Base-by-base conservation (phyloP, 805 yeast species). In the Henningerozyma blattae region DNA sequence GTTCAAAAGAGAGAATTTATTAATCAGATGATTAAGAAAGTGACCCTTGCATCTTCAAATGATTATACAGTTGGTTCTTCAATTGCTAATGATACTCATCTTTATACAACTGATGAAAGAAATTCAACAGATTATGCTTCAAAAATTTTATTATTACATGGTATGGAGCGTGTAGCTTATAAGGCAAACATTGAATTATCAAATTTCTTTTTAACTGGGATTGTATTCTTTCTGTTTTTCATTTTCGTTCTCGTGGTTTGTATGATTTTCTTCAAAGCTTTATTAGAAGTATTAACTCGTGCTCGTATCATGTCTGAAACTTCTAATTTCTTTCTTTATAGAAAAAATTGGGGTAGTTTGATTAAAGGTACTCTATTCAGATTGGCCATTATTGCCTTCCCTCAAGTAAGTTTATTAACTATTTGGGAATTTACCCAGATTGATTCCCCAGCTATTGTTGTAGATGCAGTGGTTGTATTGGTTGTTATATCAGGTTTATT, bases 331-430 rank as follows among this genome's bases (percentile, higher is more conserved):
- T 61, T 66, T 35, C 86, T 78, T 40, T 89, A 77, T 56, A 75
- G 98, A 55, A 66, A 64, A 36, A 80, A 84, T 47, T 91, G 94
- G 95, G 63, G 74, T 16, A 65, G 71, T n/a, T 72, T 85, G 47
- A 75, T 83, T 49, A 89, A 87, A 58, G 98, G 98, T 32, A 72
- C 91, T 6, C 58, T 91, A 38, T 91, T 78, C 66, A 71, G 98
- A 53, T 67, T 87, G 48, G 72, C 83, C 37, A 66, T 82, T 32
- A 70, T 91, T 42, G 85, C 94, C 0, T 82, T 84, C 61, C 94
- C 97, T 7, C 95, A 89, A 57, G 59, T 91, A 29, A 69, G 81
- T 3, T 66, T 89, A 7, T 57, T 91, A 44, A 76, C 89, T 44
- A 62, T 89, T 38, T 91, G 96, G 95, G 91, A 91, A 62, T 75